Base-by-base conservation (phyloP, 371 early-diverging fungal genomes). In the Rhizopus microsporus region DNA sequence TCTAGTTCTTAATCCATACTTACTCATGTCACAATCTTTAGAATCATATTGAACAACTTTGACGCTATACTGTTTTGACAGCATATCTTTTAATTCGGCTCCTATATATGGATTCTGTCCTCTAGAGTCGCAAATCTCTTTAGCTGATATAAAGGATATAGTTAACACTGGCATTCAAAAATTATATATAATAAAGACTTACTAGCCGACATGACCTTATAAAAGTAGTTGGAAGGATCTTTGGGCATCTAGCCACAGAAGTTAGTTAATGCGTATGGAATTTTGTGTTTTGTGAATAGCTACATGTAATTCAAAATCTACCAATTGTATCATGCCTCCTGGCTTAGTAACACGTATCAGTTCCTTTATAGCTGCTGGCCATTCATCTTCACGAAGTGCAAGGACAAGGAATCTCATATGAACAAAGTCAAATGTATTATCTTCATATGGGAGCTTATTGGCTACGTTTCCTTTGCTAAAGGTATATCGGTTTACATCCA, bases 321-420 rank as follows among this genome's bases (percentile, higher is more conserved):
- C 51, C 17, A 81, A 39, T 40, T 78, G 75, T 7, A 78, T 51
- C 31, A 56, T 61, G n/a, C 79, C 85, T 30, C 70, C 71, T 15
- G 82, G 81, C 45, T 81, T 84, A n/a, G 80, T 63, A 0, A 84
- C 68, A 3, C 84, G 71, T 34, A 59, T 51, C 10, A 81, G 61
- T 66, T 81, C 72, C 32, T 34, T 16, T 16, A 71, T n/a, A 16
- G 75, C 37, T 1, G 49, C 52, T 3, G 67, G 48, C 54, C 74
- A 63, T 34, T 81, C 62, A 15, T 71, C 64, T 1, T 60, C 62
- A 3, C 80, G 72, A 47, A 82, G 60, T 10, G 69, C 71, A 4
- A 65, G 48, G 1, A 81, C 45, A 55, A 84, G 71, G 46, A 69
- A 45, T 29, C 84, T 71, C 68, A 82, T 74, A 58, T 72, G 71